A percentile compares a stretch with the other conserved stretches of the same genome.
Conservation (phyloP, 768 basidiomycete species). For the Thelephora aurantiotincta region DNA sequence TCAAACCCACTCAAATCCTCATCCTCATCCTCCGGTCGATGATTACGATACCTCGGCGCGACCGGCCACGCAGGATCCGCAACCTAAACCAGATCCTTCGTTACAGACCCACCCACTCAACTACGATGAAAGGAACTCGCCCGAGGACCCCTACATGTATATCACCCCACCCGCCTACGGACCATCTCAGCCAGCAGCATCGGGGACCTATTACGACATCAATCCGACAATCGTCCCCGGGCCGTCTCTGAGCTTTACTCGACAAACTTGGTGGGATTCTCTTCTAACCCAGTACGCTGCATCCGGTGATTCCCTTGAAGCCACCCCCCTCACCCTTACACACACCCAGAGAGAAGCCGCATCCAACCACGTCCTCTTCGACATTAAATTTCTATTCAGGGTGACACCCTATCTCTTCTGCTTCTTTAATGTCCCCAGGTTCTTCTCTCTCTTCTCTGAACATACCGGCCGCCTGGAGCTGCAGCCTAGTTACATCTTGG, state of each 20-base stretch:
- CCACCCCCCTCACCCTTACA: constrained; percentile 21
- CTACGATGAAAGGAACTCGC: not conserved
- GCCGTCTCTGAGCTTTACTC: constrained; percentile 52
- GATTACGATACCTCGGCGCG: not conserved
- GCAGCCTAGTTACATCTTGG: constrained; percentile 55
- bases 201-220: constrained; percentile 4
- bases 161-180: not conserved
- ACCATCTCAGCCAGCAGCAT: not conserved
- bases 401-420: constrained; percentile 60
- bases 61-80: not conserved
- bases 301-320: constrained; percentile 7
- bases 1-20: not conserved
- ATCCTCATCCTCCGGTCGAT: not conserved
- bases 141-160: not conserved
- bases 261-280: constrained; percentile 73
- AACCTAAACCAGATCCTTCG: not conserved
- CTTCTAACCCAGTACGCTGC: constrained; percentile 38
- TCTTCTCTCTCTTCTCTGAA: constrained; percentile 46
- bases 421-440: constrained; percentile 58
- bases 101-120: not conserved
- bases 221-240: constrained; percentile 18
- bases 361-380: constrained; percentile 30
- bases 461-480: constrained; percentile 36
- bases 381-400: constrained; percentile 52
- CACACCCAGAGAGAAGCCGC: constrained; percentile 31